These are phyloP conservation scores for Artemisia annua DNA, from an alignment of 129 eudicot genomes.

Conservation along the genomic window DNA sequence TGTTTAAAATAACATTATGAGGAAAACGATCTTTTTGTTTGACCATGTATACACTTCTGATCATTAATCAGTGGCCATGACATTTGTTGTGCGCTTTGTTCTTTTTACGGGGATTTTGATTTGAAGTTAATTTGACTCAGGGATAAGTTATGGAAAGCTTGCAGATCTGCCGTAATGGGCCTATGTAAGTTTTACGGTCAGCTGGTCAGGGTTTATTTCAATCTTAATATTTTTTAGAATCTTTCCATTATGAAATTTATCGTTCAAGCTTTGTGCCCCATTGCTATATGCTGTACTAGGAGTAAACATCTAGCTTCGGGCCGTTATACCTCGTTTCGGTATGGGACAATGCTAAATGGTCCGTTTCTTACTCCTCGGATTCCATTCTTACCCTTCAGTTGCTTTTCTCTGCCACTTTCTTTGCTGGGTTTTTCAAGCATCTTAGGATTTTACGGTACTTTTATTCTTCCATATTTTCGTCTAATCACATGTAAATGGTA, in stretches of 20 bases:
- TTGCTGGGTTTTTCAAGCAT: constrained; percentile 91
- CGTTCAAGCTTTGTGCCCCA: constrained; percentile 92
- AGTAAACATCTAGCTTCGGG: constrained; percentile 81
- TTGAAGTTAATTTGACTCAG: no score
- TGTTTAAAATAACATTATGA: no score
- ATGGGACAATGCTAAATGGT: constrained; percentile 92
- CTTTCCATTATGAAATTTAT: background rate
- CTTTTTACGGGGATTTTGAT: no score
- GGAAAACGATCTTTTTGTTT: no score
- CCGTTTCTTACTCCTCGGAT: constrained; percentile 49
- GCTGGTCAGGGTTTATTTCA: no score
- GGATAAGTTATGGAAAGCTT: no score
- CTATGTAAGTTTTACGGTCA: background rate
- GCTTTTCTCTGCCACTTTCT: constrained; percentile 80
- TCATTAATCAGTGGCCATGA: no score
- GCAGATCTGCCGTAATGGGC: no score
- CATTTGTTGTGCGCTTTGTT: no score
- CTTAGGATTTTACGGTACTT: constrained; percentile 81
- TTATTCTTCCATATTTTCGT: background rate
- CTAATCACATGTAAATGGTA: no score
- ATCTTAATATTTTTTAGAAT: no score
- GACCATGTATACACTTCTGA: no score
- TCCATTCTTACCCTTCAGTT: constrained; percentile 67
- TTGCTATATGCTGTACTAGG: constrained; percentile 72
- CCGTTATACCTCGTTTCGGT: constrained; percentile 80